Conservation (phyloP, 2,329 filamentous ascomycete species). For the Magnaporthiopsis incrustans region DNA sequence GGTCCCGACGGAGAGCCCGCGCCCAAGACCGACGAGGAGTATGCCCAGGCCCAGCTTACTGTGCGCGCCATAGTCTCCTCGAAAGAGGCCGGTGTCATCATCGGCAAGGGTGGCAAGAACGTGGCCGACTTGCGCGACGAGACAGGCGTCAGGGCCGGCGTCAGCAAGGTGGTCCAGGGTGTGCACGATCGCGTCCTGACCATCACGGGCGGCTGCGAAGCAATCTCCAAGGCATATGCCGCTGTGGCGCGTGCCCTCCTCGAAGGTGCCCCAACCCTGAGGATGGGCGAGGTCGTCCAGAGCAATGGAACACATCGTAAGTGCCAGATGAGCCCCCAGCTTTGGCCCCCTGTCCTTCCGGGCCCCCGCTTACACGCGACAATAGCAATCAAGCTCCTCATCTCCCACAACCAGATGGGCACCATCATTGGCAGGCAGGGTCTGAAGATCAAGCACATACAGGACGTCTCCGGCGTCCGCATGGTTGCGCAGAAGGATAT, state of each 20-base stretch:
- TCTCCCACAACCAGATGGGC: constrained; percentile 99
- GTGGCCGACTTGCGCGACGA: constrained; percentile 95
- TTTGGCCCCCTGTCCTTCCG: neutral
- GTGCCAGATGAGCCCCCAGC: constrained; percentile 25
- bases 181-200: constrained; percentile 96
- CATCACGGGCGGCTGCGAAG: constrained; percentile 82
- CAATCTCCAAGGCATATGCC: constrained; percentile 85
- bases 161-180: constrained; percentile 96
- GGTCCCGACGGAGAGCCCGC: constrained; percentile 68
- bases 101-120: constrained; percentile 97
- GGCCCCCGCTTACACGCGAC: neutral
- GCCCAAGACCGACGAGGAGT: constrained; percentile 95
- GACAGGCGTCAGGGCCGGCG: constrained; percentile 94
- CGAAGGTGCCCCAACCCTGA: constrained; percentile 88
- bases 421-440: constrained; percentile 97
- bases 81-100: constrained; percentile 98
- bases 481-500: constrained; percentile 99
- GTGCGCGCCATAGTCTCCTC: constrained; percentile 96
- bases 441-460: constrained; percentile 98
- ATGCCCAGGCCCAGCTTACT: constrained; percentile 84
- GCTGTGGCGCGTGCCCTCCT: constrained; percentile 87
- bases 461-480: constrained; percentile 90
- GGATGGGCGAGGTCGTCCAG: constrained; percentile 85
- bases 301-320: constrained; percentile 91
- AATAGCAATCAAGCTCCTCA: constrained; percentile 89